A percentile compares a stretch with the other conserved stretches of the same genome.
Evolutionary conservation across 2,329 filamentous ascomycete species (phyloP).

Genomic region (Chrysosporium keratinophilum): DNA sequence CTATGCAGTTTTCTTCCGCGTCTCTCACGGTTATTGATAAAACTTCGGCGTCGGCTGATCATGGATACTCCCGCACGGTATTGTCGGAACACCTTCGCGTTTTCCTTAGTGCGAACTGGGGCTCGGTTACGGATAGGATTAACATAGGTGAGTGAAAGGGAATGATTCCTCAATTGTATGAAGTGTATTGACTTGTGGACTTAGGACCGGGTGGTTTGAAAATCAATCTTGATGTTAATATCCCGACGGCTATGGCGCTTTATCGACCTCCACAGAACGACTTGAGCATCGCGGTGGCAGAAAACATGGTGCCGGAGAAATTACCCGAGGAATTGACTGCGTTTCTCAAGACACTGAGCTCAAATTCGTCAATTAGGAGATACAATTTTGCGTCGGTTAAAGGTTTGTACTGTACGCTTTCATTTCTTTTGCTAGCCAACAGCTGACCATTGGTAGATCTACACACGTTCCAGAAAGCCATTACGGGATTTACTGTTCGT

Average conservation of each 20-base stretch:
- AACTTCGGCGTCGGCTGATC: conserved; percentile 45
- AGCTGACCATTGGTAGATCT: conserved; percentile 44
- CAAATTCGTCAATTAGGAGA: conserved; percentile 57
- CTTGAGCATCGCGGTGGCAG: conserved; percentile 63
- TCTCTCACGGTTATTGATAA: conserved; percentile 56
- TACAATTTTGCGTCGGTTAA: conserved; percentile 55
- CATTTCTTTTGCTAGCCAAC: not conserved
- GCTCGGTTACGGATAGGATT: conserved; percentile 70
- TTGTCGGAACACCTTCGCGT: conserved; percentile 67
- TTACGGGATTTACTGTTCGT: conserved; percentile 69
- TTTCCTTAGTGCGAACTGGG: conserved; percentile 63
- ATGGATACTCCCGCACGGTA: conserved; percentile 55
- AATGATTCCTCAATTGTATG: not conserved
- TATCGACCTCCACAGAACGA: conserved; percentile 66
- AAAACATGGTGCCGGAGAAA: conserved; percentile 54
- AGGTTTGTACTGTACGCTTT: conserved; percentile 21
- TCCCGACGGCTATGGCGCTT: conserved; percentile 53
- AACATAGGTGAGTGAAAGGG: conserved; percentile 50
- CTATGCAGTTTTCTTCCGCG: conserved; percentile 31
- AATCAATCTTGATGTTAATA: conserved; percentile 53
- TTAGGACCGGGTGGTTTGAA: conserved; percentile 59
- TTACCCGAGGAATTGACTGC: conserved; percentile 53
- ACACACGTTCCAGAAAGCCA: conserved; percentile 65
- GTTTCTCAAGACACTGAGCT: conserved; percentile 50
- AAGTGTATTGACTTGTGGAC: conserved; percentile 13